Conservation (phyloP, 2,329 filamentous ascomycete species). For the Pseudocercospora vitis region DNA sequence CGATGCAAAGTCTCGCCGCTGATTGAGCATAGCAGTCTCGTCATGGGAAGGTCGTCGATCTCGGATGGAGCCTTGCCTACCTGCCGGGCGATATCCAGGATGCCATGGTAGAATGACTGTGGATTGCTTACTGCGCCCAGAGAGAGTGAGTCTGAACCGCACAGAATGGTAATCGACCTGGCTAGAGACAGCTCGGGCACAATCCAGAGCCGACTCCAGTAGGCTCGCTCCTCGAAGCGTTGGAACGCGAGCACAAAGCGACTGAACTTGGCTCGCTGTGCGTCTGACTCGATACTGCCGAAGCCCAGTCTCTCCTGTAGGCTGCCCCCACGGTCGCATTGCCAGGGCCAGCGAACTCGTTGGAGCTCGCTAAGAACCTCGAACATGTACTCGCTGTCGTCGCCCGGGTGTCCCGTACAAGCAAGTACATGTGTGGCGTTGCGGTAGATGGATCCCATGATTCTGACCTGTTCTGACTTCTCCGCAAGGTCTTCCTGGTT, state of each 20-base stretch:
- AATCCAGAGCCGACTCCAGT: conserved; percentile 8
- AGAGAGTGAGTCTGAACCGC: conserved; percentile 1
- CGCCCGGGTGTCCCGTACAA: conserved; percentile 9
- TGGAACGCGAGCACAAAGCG: neutral
- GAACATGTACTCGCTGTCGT: conserved; percentile 4
- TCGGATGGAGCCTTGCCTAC: neutral
- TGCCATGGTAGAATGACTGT: neutral
- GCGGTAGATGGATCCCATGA: conserved; percentile 14
- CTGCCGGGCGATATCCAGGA: neutral
- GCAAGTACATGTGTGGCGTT: conserved; percentile 9
- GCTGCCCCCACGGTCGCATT: neutral
- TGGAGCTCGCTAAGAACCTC: neutral
- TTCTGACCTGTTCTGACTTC: conserved; percentile 7
- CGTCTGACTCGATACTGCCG: neutral
- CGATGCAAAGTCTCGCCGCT: neutral
- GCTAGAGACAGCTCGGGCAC: conserved; percentile 4
- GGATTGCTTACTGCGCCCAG: neutral
- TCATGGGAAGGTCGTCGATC: neutral
- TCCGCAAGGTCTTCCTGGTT: conserved; percentile 15
- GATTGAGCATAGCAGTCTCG: neutral
- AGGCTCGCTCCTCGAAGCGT: neutral
- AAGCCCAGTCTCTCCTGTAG: neutral
- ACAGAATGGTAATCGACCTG: neutral
- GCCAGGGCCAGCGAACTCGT: neutral
- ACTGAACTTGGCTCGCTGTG: neutral